Evolutionary conservation across 2,329 filamentous ascomycete species (phyloP), one percentile per base, ranked within the genome.

Genomic region (Didymella glomerata): DNA sequence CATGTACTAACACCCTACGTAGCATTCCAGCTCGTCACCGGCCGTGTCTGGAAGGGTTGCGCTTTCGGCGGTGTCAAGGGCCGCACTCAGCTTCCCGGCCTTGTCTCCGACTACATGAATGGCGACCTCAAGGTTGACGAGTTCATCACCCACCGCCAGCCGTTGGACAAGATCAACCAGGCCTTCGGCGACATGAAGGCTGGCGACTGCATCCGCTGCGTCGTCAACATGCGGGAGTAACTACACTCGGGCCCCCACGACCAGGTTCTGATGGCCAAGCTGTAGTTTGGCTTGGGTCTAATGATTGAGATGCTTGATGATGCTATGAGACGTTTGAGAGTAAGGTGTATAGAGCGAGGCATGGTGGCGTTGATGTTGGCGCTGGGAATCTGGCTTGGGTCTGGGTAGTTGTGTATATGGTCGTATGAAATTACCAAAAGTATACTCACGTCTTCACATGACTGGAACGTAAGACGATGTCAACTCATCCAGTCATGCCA

Each of bases 61-160:
- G 95, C 95, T 18, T 99, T 99, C 74, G 95, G 95, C 69, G 95
- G 95, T 71, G 93, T 99, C 85, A 99, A 98, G 85, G 95, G 95
- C 69, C 93, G 95, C 75, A 89, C 91, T 32, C 95, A 99, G 82
- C 87, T 99, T 66, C 90, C 91, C 47, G 88, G 85, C 59, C 88
- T 99, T 40, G 93, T 99, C 24, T 82, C 88, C 68, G 94, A 98
- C 80, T 99, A 99, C 82, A 85, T 96, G 78, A 85, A 86, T 52
- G 93, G 93, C 70, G 86, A 90, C 76, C 89, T 99, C 76, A 98
- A 97, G 88, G 95, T 98, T 45, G 94, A 98, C 77, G 95, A 99
- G 83, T 98, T 98, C 84, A 98, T 99, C 82, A 99, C 95, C 30
- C 95, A 99, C 83, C 88, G 93, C 70, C 92, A 96, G 82, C 86